Percentiles rank a stretch among this genome's conserved stretches.
Evolutionary conservation across 495 filamentous ascomycete species (phyloP).

Genomic region (Chaetomium tenue): DNA sequence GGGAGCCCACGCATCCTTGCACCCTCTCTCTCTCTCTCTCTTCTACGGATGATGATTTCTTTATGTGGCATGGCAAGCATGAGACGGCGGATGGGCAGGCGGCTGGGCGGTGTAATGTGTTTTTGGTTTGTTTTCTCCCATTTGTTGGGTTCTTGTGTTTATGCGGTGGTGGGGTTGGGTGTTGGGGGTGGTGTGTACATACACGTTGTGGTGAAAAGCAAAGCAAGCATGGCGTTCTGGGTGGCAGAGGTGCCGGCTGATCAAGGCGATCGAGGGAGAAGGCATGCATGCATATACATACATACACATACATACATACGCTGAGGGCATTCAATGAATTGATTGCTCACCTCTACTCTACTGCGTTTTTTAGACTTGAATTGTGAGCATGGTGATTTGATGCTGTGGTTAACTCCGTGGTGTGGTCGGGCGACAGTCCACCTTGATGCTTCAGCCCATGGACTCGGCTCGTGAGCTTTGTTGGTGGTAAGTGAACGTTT

Average conservation of each 20-base stretch:
- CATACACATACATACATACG: background rate
- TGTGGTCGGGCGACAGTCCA: too few relatives aligned
- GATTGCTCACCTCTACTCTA: background rate
- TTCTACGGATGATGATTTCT: conserved; percentile 7
- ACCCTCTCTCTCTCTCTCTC: background rate
- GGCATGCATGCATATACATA: conserved; percentile 4
- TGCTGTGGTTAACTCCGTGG: too few relatives aligned
- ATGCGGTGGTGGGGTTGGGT: background rate
- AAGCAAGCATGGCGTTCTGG: conserved; percentile 6
- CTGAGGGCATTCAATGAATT: background rate
- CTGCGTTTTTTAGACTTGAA: background rate
- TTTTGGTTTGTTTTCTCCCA: background rate
- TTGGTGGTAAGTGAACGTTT: too few relatives aligned
- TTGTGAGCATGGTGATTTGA: background rate
- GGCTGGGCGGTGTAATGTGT: conserved; percentile 2
- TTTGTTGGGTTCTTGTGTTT: background rate
- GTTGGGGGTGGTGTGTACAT: background rate
- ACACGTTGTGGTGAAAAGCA: background rate
- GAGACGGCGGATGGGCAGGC: conserved; percentile 1
- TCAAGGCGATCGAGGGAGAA: background rate
- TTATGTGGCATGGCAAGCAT: conserved; percentile 11
- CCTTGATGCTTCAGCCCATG: too few relatives aligned
- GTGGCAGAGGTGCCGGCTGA: background rate
- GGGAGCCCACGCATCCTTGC: background rate
- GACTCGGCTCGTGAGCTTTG: too few relatives aligned